Percentiles rank a stretch among this genome's conserved stretches.
These are phyloP conservation scores for Paecilomyces variotii DNA, from an alignment of 2,329 filamentous ascomycete genomes.

Conservation along the genomic window DNA sequence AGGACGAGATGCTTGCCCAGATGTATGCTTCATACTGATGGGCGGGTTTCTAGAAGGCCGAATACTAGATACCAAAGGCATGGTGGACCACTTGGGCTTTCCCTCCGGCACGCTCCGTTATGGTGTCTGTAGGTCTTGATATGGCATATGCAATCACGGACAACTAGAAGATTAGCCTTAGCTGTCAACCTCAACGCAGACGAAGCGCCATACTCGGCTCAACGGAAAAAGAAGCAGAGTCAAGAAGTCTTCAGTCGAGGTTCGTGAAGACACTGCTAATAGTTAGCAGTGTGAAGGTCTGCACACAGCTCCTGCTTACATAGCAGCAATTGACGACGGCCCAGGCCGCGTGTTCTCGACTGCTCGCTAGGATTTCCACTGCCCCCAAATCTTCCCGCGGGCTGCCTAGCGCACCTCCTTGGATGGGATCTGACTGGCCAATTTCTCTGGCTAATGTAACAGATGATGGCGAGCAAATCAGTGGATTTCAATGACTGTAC, in stretches of 20 bases:
- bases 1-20: too few species aligned
- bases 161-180: neutral
- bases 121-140: neutral
- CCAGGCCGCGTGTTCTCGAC: neutral
- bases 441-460: neutral
- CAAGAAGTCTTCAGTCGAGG: neutral
- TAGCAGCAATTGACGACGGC: neutral
- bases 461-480: neutral
- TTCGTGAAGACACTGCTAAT: neutral
- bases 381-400: neutral
- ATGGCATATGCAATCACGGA: neutral
- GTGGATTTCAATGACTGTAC: neutral
- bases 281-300: neutral
- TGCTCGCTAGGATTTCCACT: neutral
- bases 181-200: neutral
- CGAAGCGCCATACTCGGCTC: neutral
- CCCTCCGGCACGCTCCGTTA: neutral
- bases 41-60: too few species aligned
- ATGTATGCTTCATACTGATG: too few species aligned
- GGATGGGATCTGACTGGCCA: neutral
- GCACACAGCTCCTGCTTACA: neutral
- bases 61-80: too few species aligned
- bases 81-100: neutral
- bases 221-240: neutral
- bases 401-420: neutral